A percentile compares a stretch with the other conserved stretches of the same genome.
Evolutionary conservation across 2,329 filamentous ascomycete species (phyloP).

Genomic region (Alternaria hordeiaustralica): DNA sequence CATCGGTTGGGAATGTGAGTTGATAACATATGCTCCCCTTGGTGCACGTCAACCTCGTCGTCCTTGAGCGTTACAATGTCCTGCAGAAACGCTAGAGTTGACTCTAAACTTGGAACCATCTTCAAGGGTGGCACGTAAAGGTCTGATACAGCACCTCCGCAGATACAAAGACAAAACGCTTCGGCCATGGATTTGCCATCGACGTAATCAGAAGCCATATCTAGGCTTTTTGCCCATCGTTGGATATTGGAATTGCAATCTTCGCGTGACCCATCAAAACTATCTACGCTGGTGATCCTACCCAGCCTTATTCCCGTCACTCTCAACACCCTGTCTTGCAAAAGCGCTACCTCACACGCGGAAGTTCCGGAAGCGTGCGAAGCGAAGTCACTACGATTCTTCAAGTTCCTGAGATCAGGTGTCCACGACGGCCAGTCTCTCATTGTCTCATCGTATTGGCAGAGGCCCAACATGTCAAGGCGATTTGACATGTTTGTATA

Average conservation of each 20-base stretch:
- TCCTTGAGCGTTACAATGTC: not conserved
- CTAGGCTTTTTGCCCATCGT: not conserved
- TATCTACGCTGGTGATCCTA: accelerated
- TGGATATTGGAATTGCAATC: not conserved
- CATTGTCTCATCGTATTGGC: not conserved
- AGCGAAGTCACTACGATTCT: too few relatives aligned
- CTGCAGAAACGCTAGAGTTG: not conserved
- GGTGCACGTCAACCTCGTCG: not conserved
- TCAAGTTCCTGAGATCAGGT: not conserved
- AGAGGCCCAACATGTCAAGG: not conserved
- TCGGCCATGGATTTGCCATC: not conserved
- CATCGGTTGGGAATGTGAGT: accelerated
- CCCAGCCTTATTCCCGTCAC: not conserved
- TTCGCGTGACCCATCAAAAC: not conserved
- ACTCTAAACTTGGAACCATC: not conserved
- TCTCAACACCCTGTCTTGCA: not conserved
- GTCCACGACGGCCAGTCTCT: not conserved
- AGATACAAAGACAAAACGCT: not conserved
- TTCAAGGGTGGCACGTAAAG: not conserved
- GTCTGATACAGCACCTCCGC: not conserved
- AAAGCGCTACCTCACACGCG: not conserved
- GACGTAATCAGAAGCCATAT: not conserved
- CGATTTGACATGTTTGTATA: not conserved
- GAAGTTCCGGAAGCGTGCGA: not conserved
- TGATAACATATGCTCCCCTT: not conserved